These are phyloP conservation scores for Dimargaris cristalligena DNA, from an alignment of 192 early-diverging fungal species.

Conservation along the genomic window DNA sequence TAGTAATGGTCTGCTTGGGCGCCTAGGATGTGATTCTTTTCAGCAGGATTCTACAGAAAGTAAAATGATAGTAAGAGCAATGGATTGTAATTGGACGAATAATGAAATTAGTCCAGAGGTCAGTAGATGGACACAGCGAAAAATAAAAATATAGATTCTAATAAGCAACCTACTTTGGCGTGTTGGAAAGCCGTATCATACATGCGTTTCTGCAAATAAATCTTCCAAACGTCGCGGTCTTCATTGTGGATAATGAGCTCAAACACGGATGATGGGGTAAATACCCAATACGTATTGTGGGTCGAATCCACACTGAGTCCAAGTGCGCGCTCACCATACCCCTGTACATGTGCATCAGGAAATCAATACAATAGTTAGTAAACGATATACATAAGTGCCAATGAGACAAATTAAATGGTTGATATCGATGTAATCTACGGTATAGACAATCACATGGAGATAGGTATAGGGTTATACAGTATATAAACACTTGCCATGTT, in stretches of 20 bases:
- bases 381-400: too few species aligned
- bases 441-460: too few species aligned
- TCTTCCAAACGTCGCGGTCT: conserved; percentile 85
- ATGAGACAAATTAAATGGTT: too few species aligned
- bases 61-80: too few species aligned
- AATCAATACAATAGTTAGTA: too few species aligned
- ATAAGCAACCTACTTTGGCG: conserved; percentile 40
- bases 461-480: too few species aligned
- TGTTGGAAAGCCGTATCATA: conserved; percentile 70
- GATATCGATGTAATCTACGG: too few species aligned
- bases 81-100: too few species aligned
- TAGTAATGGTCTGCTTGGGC: conserved; percentile 82
- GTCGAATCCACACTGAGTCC: conserved; percentile 55
- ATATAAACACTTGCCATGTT: conserved; percentile 47
- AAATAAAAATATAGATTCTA: too few species aligned
- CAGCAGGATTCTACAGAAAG: conserved; percentile 47
- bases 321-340: conserved; percentile 38
- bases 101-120: too few species aligned
- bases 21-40: conserved; percentile 60
- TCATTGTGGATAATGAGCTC: conserved; percentile 87
- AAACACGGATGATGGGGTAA: conserved; percentile 62
- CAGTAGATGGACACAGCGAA: too few species aligned
- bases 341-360: too few species aligned
- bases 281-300: conserved; percentile 85
- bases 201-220: conserved; percentile 63